Evolutionary conservation across 139 green algal species (phyloP), one percentile per base, ranked within the genome.

Genomic region (Bryopsis sp.): DNA sequence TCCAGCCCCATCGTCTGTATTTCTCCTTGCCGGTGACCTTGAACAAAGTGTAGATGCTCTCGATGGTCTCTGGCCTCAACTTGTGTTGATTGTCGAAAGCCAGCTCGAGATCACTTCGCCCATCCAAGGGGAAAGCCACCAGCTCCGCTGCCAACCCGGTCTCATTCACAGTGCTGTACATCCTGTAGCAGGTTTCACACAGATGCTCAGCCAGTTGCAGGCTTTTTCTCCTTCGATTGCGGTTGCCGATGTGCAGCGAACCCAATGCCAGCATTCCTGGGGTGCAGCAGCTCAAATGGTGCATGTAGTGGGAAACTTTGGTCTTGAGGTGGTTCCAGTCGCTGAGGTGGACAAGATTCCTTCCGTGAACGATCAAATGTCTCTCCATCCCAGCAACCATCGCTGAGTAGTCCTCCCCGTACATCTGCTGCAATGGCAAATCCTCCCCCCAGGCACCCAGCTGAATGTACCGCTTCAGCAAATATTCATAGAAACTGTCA

Each of bases 271-370:
- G 79, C 62, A 91, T 68, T 7, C 90, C 90, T 31, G 89, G 89
- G 33, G 90, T 66, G 68, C 95, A 96, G 80, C 89, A 96, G 0
- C 86, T 85, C 35, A 96, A 74, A 76, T 95, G 89, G 77, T 95
- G 83, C 78, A 96, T 87, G 33, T 79, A 33, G 5, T 66, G 29
- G 1, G 15, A 31, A 43, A 63, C 58, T 28, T 58, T 37, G 58
- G 58, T 60, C 1, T 47, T 11, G 1, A 26, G 35, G 4, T 4
- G 48, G 38, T 15, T 3, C 54, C 63, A 33, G 34, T 61, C 57
- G 43, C 7, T 58, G 37, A 15, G 62, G 7, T 8, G 47, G 2
- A 11, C 19, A 34, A 26, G 46, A n/a, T n/a, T n/a, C n/a, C n/a
- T n/a, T 2, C 3, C 47, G 32, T 34, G 67, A 3, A 3, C n/a